Percentiles rank a stretch among this genome's conserved stretches.
Conservation (phyloP, 805 yeast species). For the Scheffersomyces lignosus region DNA sequence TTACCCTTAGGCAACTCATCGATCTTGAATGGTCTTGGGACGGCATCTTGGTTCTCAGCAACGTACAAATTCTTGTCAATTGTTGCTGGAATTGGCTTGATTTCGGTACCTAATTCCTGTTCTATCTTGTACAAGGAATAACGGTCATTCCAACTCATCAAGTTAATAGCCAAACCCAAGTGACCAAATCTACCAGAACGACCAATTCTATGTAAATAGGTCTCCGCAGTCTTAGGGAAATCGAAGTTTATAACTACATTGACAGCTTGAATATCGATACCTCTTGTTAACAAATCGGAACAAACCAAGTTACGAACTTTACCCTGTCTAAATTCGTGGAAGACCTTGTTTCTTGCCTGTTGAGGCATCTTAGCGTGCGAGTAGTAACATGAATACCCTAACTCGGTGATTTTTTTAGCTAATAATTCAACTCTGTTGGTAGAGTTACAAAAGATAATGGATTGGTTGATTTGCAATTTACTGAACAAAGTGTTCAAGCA, state of each 20-base stretch:
- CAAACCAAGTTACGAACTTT: slow-evolving; percentile 96
- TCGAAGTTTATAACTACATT: slow-evolving; percentile 97
- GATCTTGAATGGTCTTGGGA: slow-evolving; percentile 88
- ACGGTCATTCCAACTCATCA: slow-evolving; percentile 96
- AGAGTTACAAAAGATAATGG: slow-evolving; percentile 95
- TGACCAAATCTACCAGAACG: slow-evolving; percentile 99
- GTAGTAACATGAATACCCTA: slow-evolving; percentile 94
- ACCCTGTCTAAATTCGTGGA: slow-evolving; percentile 98
- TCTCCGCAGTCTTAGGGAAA: slow-evolving; percentile 97
- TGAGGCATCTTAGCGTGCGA: slow-evolving; percentile 98
- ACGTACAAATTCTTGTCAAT: slow-evolving; percentile 90
- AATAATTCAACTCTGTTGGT: slow-evolving; percentile 93
- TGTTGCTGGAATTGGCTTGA: slow-evolving; percentile 92
- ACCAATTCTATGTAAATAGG: slow-evolving; percentile 97
- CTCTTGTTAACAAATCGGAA: slow-evolving; percentile 94
- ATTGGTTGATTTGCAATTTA: slow-evolving; percentile 92
- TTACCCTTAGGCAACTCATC: slow-evolving; percentile 55
- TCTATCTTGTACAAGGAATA: slow-evolving; percentile 91
- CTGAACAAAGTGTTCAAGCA: slow-evolving; percentile 94
- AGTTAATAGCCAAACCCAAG: slow-evolving; percentile 94
- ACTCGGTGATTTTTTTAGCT: slow-evolving; percentile 93
- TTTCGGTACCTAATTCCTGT: slow-evolving; percentile 96
- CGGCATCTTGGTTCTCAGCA: slow-evolving; percentile 69
- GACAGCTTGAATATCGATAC: slow-evolving; percentile 98
- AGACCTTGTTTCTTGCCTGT: slow-evolving; percentile 93